Evolutionary conservation across 2,329 filamentous ascomycete species (phyloP), one percentile per base, ranked within the genome.

Genomic region (Beauveria brongniartii): DNA sequence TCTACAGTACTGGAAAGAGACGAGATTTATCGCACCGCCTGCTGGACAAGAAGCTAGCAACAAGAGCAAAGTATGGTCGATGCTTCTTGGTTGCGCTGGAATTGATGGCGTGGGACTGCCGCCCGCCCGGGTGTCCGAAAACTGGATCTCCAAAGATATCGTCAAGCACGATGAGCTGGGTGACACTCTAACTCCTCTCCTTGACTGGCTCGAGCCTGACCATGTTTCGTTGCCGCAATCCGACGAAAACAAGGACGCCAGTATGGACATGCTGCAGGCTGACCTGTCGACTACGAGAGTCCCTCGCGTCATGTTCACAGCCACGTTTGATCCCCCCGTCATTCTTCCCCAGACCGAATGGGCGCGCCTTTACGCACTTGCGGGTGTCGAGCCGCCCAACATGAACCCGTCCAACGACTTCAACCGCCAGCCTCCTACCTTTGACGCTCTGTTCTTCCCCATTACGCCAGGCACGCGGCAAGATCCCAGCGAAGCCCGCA

Each of bases 1-100:
- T 54, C 67, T 94, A 44, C 87, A 91, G 65, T 95, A 93, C 71
- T 94, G 90, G 90, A 87, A 84, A 71, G 81, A 87, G 66, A 76
- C 79, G 60, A 79, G 82, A 52, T 60, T 54, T 20, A 77, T 81
- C 52, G 71, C 84, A 18, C 73, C 70, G 3, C 71, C 72, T 6
- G 69, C 67, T 2, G 72, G 66, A 52, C 71, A 73, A 52, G 70
- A 73, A 20, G 71, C 75, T 37, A 70, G 76, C 20, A 71, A 77
- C 7, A 69, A 68, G 26, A 77, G 80, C 63, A 81, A 78, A 62
- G 80, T 84, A 3, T 92, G 88, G 83, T 84, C 83, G 0, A 78
- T 93, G 8, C 75, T 86, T 2, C 79, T 94, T 61, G 86, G 87
- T 64, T 91, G 88, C 69, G 80, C 79, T 4, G 70, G 80, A 7